A percentile compares a stretch with the other conserved stretches of the same genome.
phyloP scores from a whole-genome alignment of 306 rosid species.

The Abrus precatorius region DNA sequence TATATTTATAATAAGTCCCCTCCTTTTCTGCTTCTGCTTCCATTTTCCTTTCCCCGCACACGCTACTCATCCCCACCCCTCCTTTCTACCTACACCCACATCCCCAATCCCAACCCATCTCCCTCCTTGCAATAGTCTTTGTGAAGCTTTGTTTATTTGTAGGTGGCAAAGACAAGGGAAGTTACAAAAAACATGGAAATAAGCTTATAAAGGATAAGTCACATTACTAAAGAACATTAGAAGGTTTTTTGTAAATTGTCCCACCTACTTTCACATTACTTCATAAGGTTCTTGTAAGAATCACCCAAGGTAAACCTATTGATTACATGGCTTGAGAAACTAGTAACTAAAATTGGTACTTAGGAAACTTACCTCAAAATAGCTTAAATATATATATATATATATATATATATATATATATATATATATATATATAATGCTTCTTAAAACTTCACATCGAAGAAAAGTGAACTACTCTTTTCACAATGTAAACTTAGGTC shows the following conservation, averaged over 20 bases:
- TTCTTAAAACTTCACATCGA: conserved; percentile 66
- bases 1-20: too few species aligned
- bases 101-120: too few species aligned
- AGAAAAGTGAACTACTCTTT: conserved; percentile 60
- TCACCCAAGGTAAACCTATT: conserved; percentile 78
- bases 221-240: conserved; percentile 78
- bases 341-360: neutral
- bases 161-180: conserved; percentile 14
- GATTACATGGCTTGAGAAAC: conserved; percentile 24
- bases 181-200: conserved; percentile 82
- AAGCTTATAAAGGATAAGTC: conserved; percentile 68
- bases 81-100: too few species aligned
- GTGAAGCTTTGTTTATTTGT: too few species aligned
- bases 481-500: conserved; percentile 67
- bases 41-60: too few species aligned
- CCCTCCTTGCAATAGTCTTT: too few species aligned
- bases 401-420: conserved; percentile 79
- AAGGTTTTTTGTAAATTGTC: conserved; percentile 70
- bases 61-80: too few species aligned
- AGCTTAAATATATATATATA: conserved; percentile 72
- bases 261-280: conserved; percentile 73
- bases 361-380: conserved; percentile 60
- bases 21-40: too few species aligned
- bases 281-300: conserved; percentile 67
- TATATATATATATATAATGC: conserved; percentile 73